Evolutionary conservation across 2,329 filamentous ascomycete species (phyloP), one percentile per base, ranked within the genome.

Genomic region (Didymella pomorum): DNA sequence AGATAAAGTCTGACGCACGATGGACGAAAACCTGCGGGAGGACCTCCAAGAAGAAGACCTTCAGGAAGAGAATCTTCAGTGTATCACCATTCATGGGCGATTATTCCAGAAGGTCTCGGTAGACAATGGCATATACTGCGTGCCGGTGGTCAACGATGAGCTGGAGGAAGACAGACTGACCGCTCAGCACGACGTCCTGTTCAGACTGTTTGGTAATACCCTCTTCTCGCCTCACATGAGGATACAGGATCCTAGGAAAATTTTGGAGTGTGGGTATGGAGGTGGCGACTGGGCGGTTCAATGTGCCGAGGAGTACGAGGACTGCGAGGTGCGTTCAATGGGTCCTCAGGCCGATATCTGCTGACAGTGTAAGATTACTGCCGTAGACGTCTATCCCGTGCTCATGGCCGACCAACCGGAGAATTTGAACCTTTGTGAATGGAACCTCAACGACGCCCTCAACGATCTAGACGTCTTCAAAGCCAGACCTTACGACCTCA

Each of bases 401-500:
- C 66, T 64, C 21, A 60, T 77, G 18, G 52, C 67, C 20, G 76
- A 78, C 43, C 72, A 76, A 41, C 76, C 77, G 7, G 74, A 76
- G 4, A 78, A 79, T 50, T 63, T 79, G 20, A 64, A 64, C 14
- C 64, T 73, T 5, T 67, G 69, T 52, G 64, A 69, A 10, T 76
- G 75, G 61, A 74, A 79, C 44, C 70, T 79, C 23, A 79, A 79
- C 64, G 73, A 78, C 43, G 60, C 67, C 29, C 70, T 79, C n/a
- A 73, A 71, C 53, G 68, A 75, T 23, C 69, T 69, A 14, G 71
- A 71, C 8, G 62, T 74, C 23, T 93, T 93, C 69, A 79, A 83
- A 42, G 79, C 85, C 50, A 88, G 87, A 71, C 81, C 88, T 55
- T 97, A 96, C 79, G 91, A 97, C 68, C 79, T 97, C 52, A 87